Conservation (phyloP, 2,329 filamentous ascomycete species). For the Thelonectria olida region DNA sequence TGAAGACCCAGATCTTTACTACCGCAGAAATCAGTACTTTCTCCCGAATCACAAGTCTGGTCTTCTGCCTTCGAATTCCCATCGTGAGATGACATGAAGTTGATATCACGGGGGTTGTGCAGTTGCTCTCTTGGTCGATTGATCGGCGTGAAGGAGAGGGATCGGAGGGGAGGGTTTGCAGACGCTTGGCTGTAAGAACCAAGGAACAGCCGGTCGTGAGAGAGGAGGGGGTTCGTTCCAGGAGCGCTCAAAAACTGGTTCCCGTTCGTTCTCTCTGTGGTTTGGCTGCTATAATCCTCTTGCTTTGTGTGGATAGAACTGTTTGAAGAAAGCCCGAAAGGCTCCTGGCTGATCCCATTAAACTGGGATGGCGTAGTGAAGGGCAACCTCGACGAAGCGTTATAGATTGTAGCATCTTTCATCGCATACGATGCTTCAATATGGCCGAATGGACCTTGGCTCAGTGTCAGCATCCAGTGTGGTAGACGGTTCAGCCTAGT, state of each 20-base stretch:
- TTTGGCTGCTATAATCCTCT: slow-evolving; percentile 36
- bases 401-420: slow-evolving; percentile 44
- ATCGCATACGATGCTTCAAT: slow-evolving; percentile 41
- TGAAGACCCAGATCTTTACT: slow-evolving; percentile 38
- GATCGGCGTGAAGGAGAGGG: slow-evolving; percentile 43
- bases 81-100: neutral
- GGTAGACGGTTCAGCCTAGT: neutral
- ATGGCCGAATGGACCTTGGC: slow-evolving; percentile 39
- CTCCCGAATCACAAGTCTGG: slow-evolving; percentile 38
- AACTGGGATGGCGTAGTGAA: slow-evolving; percentile 38
- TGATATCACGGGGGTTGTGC: slow-evolving; percentile 29
- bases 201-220: slow-evolving; percentile 44
- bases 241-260: slow-evolving; percentile 42
- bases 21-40: slow-evolving; percentile 26
- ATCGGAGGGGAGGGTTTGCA: slow-evolving; percentile 32
- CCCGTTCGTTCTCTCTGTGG: slow-evolving; percentile 25
- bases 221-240: slow-evolving; percentile 45
- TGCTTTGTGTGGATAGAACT: slow-evolving; percentile 40
- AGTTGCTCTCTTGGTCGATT: slow-evolving; percentile 36
- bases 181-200: slow-evolving; percentile 38
- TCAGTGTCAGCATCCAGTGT: slow-evolving; percentile 19
- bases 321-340: slow-evolving; percentile 37
- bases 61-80: slow-evolving; percentile 38
- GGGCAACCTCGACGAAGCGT: slow-evolving; percentile 41
- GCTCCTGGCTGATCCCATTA: slow-evolving; percentile 36